These are phyloP conservation scores for Fusarium sororula DNA, from an alignment of 2,329 filamentous ascomycete species.

Conservation along the genomic window DNA sequence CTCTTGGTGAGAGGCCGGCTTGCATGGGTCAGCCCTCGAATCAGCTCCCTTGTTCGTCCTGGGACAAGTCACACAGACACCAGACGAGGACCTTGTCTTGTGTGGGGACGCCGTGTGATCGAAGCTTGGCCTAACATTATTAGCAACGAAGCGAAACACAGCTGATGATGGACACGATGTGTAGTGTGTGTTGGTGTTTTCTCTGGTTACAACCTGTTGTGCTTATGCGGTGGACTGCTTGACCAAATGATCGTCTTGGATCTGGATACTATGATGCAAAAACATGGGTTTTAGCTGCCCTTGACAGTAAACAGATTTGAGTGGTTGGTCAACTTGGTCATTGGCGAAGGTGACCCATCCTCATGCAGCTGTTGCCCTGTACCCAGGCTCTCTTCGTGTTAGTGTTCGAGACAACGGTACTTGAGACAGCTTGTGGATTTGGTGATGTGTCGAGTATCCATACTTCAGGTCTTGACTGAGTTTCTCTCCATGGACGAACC, in stretches of 20 bases:
- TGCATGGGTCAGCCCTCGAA: conserved; percentile 29
- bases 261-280: background rate
- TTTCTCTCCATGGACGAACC: background rate
- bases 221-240: background rate
- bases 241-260: background rate
- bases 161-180: conserved; percentile 9
- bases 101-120: conserved; percentile 37
- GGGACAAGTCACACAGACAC: conserved; percentile 35
- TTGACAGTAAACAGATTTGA: conserved; percentile 4
- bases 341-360: conserved; percentile 25
- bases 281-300: conserved; percentile 5
- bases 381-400: conserved; percentile 22
- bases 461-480: conserved; percentile 24
- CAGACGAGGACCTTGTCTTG: conserved; percentile 19
- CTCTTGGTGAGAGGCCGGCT: conserved; percentile 18
- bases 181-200: background rate
- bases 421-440: conserved; percentile 7
- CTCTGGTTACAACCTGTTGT: background rate
- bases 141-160: conserved; percentile 25
- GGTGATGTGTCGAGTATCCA: conserved; percentile 17
- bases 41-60: conserved; percentile 27
- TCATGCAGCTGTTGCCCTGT: conserved; percentile 30
- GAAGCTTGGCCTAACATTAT: conserved; percentile 27
- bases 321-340: conserved; percentile 8
- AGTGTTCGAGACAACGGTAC: conserved; percentile 31